These are phyloP conservation scores for Fusarium aywerte DNA, from an alignment of 2,329 filamentous ascomycete species.

Conservation along the genomic window DNA sequence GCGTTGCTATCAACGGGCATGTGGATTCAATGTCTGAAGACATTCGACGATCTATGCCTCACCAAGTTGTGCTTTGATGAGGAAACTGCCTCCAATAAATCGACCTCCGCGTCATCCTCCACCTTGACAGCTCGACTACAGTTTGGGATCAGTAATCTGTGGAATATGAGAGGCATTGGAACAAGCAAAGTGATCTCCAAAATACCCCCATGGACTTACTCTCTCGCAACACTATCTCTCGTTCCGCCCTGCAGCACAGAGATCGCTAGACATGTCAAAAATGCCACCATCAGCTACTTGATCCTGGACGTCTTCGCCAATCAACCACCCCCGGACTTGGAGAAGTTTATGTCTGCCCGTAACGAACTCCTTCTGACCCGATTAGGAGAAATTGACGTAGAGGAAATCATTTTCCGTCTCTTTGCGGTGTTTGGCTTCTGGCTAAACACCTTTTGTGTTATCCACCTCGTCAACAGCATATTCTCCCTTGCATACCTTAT, in stretches of 20 bases:
- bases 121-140: background rate
- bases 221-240: background rate
- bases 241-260: slow-evolving; percentile 18
- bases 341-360: slow-evolving; percentile 19
- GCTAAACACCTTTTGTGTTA: slow-evolving; percentile 38
- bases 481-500: slow-evolving; percentile 15
- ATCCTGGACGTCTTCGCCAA: slow-evolving; percentile 28
- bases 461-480: slow-evolving; percentile 33
- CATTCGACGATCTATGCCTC: slow-evolving; percentile 29
- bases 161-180: slow-evolving; percentile 34
- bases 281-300: slow-evolving; percentile 15
- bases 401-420: slow-evolving; percentile 27
- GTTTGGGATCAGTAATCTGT: slow-evolving; percentile 27
- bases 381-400: background rate
- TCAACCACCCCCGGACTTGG: slow-evolving; percentile 19
- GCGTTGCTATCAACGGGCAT: slow-evolving; percentile 31
- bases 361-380: slow-evolving; percentile 23
- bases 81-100: background rate
- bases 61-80: slow-evolving; percentile 11
- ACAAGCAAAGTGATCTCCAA: slow-evolving; percentile 14
- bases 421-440: slow-evolving; percentile 31
- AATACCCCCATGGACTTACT: slow-evolving; percentile 16
- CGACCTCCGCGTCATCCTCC: background rate
- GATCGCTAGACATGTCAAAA: slow-evolving; percentile 17
- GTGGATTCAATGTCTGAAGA: slow-evolving; percentile 39